Conservation (phyloP, 2,329 filamentous ascomycete genomes). For the Paraconiothyrium brasiliense region DNA sequence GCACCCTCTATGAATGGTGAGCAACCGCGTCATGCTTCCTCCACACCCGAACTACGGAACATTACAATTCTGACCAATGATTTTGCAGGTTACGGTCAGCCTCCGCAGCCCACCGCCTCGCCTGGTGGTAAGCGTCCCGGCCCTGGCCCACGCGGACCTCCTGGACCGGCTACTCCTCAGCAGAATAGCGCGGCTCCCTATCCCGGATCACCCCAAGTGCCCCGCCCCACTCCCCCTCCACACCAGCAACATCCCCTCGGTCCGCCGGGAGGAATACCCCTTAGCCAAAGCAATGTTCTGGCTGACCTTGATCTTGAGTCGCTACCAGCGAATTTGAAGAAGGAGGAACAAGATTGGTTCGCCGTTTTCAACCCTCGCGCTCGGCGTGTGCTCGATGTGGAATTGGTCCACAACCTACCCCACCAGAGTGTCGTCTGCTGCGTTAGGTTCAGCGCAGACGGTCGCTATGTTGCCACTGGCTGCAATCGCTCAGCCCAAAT, state of each 20-base stretch:
- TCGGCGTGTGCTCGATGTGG: slow-evolving; percentile 88
- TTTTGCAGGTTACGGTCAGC: slow-evolving; percentile 77
- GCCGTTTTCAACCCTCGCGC: slow-evolving; percentile 95
- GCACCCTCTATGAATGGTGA: slow-evolving; percentile 70
- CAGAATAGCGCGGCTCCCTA: slow-evolving; percentile 90
- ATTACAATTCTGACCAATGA: not conserved
- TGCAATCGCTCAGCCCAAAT: slow-evolving; percentile 99
- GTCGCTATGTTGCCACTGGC: slow-evolving; percentile 93
- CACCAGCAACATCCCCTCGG: slow-evolving; percentile 50
- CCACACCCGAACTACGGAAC: slow-evolving; percentile 1
- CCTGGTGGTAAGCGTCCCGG: slow-evolving; percentile 82
- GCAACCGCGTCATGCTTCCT: slow-evolving; percentile 32
- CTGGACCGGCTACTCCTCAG: slow-evolving; percentile 86
- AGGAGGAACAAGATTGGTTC: slow-evolving; percentile 91
- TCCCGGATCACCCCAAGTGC: slow-evolving; percentile 82
- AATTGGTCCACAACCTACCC: slow-evolving; percentile 88
- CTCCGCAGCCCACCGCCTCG: slow-evolving; percentile 84
- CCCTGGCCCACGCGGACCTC: slow-evolving; percentile 64
- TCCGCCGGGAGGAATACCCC: slow-evolving; percentile 51
- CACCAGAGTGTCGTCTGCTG: slow-evolving; percentile 99
- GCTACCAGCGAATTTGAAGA: slow-evolving; percentile 86
- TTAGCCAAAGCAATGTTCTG: slow-evolving; percentile 71
- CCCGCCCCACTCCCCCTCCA: slow-evolving; percentile 78
- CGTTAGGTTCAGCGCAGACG: slow-evolving; percentile 94
- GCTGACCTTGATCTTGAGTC: slow-evolving; percentile 89